These are phyloP conservation scores for Trichophyton simii DNA, from an alignment of 2,329 filamentous ascomycete genomes.

Conservation along the genomic window DNA sequence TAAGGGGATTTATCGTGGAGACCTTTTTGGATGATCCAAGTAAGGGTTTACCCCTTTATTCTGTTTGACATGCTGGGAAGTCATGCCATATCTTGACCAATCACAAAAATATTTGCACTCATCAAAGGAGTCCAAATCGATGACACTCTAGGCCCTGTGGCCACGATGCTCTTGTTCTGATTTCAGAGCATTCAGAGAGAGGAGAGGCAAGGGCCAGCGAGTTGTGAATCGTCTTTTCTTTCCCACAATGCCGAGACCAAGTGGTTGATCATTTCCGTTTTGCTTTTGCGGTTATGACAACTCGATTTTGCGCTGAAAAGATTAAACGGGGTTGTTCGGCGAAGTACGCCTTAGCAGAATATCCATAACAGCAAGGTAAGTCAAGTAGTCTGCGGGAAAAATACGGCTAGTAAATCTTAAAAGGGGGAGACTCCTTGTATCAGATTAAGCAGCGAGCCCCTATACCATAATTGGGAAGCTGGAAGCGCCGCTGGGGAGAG, in stretches of 20 bases:
- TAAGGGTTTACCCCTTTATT: conserved; percentile 1
- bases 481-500: background rate
- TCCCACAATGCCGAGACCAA: background rate
- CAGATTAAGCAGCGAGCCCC: background rate
- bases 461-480: conserved; percentile 5
- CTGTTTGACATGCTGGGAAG: background rate
- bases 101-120: background rate
- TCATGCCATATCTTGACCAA: background rate
- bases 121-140: background rate
- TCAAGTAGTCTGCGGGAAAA: background rate
- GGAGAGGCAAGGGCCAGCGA: background rate
- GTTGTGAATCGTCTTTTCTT: background rate
- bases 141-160: background rate
- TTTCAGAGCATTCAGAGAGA: background rate
- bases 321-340: background rate
- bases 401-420: background rate
- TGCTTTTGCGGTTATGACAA: background rate
- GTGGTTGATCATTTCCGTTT: background rate
- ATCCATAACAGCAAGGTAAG: background rate
- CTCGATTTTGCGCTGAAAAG: background rate
- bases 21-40: background rate
- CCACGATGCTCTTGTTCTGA: background rate
- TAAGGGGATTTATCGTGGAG: background rate
- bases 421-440: background rate
- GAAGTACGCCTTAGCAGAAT: background rate